phyloP scores from a whole-genome alignment of 176 grass and related monocot genomes.

The Canna indica region DNA sequence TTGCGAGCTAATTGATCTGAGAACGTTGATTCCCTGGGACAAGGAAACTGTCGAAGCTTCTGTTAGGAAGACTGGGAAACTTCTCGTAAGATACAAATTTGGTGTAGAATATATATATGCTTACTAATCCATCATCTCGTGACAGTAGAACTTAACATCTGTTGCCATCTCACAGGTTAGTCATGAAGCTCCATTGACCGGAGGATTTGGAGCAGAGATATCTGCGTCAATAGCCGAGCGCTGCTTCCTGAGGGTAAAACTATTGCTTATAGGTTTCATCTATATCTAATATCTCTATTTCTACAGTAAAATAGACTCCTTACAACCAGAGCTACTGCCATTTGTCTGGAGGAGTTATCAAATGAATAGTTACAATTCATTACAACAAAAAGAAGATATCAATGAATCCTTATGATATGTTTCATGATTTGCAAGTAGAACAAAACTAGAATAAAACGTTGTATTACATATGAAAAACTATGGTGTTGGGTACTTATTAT shows the following conservation, averaged over 20 bases:
- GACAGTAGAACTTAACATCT: not conserved
- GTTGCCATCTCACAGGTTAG: slow-evolving; percentile 44
- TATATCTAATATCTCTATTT: too few species aligned
- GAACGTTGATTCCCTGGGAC: slow-evolving; percentile 93
- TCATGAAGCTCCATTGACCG: slow-evolving; percentile 85
- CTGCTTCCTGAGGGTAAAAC: slow-evolving; percentile 80
- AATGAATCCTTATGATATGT: too few species aligned
- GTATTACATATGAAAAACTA: too few species aligned
- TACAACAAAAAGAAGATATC: too few species aligned
- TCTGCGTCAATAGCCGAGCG: slow-evolving; percentile 68
- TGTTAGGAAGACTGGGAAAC: slow-evolving; percentile 77
- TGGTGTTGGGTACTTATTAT: too few species aligned
- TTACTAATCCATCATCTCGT: not conserved
- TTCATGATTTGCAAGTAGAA: too few species aligned
- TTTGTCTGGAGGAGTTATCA: too few species aligned
- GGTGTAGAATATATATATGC: slow-evolving; percentile 6
- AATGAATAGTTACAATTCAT: too few species aligned
- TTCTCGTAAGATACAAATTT: slow-evolving; percentile 64
- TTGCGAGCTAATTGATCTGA: slow-evolving; percentile 90
- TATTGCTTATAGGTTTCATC: not conserved
- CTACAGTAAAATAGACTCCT: too few species aligned
- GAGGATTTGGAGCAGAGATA: slow-evolving; percentile 88
- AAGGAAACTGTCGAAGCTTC: slow-evolving; percentile 81
- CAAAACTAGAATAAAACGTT: too few species aligned
- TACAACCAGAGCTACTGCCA: too few species aligned